Evolutionary conservation across 176 grass and related monocot genomes (phyloP), one percentile per base, ranked within the genome.

Genomic region (Bromus sterilis): DNA sequence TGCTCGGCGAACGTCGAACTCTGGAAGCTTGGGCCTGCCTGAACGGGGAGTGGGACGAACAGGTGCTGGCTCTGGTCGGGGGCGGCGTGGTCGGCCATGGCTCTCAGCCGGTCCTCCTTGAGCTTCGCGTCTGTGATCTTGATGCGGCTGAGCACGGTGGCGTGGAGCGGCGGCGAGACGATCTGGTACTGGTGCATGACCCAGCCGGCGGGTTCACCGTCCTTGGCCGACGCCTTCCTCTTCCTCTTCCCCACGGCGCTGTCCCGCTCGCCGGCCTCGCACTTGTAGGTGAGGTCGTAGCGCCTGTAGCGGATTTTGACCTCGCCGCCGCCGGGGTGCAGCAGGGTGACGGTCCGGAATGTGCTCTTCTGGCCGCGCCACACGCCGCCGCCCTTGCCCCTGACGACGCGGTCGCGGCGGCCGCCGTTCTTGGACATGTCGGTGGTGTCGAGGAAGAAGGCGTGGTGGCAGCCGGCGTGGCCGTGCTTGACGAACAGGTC

Each of bases 381-480:
- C 23, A 1, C 3, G 43, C 16, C 56, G 24, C 11, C 24, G 24
- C 1, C 6, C 41, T 2, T 7, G 11, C 15, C 33, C 11, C 14
- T 8, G 36, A 74, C 30, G 2, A 10, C 1, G 40, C 80, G 80
- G 1, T 9, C 7, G 32, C 12, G 7, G 2, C 18, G 66, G 10
- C 10, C 18, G 14, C 1, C 1, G 25, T 64, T 75, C 41, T 3
- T 4, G 6, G 23, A 8, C 2, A 14, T 4, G 6, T 60, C 18
- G 62, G 58, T 23, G 74, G 58, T 15, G 6, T 72, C 4, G 62
- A 78, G 24, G 74, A 78, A 78, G 74, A 78, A 69, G 63, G 63
- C 74, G 0, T 78, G 36, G 49, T 26, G 35, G 74, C 62, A 69
- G 20, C 7, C 60, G 9, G 0, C 48, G 36, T 58, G 74, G 33